Evolutionary conservation across 306 rosid species (phyloP), one percentile per base, ranked within the genome.

Genomic region (Fragaria iinumae): DNA sequence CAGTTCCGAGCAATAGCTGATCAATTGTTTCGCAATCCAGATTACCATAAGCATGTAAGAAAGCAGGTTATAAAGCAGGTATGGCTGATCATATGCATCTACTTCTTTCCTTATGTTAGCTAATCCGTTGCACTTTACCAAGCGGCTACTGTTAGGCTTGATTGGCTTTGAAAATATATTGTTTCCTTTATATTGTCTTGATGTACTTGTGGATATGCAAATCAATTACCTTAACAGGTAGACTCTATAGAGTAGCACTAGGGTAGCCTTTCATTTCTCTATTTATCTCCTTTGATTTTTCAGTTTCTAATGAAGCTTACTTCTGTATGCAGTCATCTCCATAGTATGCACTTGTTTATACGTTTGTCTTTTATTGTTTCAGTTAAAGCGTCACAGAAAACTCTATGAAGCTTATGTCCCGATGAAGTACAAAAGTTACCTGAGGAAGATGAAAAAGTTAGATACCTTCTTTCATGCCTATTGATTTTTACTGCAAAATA

Each of bases 1-100:
- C 92, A 96, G 99, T 96, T 96, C 82, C 97, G 99, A 84, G 98
- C 99, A 67, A 23, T 96, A 83, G 98, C 98, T 44, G 99, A 96
- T 91, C 99, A 96, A 82, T 84, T 96, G 80, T 96, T 91, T 83
- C 85, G 81, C 67, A 89, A 80, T 77, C 83, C 98, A 25, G 99
- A 92, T 44, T 84, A 92, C 81, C 99, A 96, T 89, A 96, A 91
- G 89, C 88, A 96, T 86, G 97, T 96, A 48, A 87, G 99, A 84
- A 91, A 86, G 84, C 91, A 89, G 87, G 90, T 91, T 77, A 81
- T 89, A 80, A 96, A 92, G 87, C 99, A 96, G 97, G 99, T 95
- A 57, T 62, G 78, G 67, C 60, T 70, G 73, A 78, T 76, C 74
- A 39, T 41, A 57, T 32, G 64, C 25, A 4, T 20, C 76, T 3